These are phyloP conservation scores for Leishmania martiniquensis DNA, from an alignment of 208 protist species.

Conservation along the genomic window DNA sequence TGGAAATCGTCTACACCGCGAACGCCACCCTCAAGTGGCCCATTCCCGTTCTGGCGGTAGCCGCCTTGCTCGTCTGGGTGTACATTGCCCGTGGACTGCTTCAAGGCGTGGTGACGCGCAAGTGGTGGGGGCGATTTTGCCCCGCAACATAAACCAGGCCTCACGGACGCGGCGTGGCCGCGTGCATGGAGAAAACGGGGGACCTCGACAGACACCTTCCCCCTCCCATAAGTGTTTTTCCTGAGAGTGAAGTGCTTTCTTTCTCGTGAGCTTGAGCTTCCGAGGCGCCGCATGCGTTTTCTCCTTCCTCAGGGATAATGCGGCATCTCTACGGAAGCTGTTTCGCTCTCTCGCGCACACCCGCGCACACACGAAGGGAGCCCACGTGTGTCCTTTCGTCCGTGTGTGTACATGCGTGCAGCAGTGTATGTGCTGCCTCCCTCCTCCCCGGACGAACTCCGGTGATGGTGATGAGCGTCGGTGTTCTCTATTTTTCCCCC, in stretches of 20 bases:
- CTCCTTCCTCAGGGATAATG: background rate
- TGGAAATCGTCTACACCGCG: constrained; percentile 52
- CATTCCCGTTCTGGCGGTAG: constrained; percentile 37
- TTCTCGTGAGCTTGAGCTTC: background rate
- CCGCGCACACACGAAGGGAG: too few species aligned
- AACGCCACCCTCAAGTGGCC: constrained; percentile 63
- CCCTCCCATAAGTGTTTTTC: background rate
- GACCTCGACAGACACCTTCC: too few species aligned
- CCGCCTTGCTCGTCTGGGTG: constrained; percentile 38
- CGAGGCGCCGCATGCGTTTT: background rate
- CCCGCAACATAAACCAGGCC: background rate
- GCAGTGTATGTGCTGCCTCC: background rate
- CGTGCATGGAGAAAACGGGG: too few species aligned
- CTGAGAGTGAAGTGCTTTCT: background rate
- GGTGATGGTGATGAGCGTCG: background rate
- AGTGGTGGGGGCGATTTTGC: background rate
- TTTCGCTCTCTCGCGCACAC: too few species aligned
- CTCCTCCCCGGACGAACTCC: background rate
- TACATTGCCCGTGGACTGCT: constrained; percentile 13
- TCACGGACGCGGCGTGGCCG: too few species aligned
- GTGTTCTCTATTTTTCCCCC: background rate
- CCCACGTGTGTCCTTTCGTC: background rate
- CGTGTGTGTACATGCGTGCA: background rate
- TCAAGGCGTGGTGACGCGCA: background rate
- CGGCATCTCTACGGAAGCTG: too few species aligned